These are phyloP conservation scores for Kernera saxatilis DNA, from an alignment of 345 rosid species.

Conservation along the genomic window DNA sequence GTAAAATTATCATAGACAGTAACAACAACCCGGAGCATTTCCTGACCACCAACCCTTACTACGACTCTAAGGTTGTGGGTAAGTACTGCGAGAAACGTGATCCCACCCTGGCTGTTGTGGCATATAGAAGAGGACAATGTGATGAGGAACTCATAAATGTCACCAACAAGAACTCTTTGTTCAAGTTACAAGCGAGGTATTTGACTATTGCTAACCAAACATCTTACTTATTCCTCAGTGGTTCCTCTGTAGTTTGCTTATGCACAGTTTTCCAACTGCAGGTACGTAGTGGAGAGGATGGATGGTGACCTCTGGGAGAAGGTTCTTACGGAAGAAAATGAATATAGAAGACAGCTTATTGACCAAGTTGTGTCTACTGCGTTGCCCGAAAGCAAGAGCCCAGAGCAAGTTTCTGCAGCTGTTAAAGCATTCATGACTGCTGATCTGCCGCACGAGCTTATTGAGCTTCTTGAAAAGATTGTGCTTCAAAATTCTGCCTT, in stretches of 20 bases:
- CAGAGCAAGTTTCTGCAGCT: slow-evolving; percentile 88
- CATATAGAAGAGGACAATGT: slow-evolving; percentile 96
- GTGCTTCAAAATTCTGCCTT: slow-evolving; percentile 98
- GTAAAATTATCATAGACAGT: slow-evolving; percentile 98
- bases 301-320: slow-evolving; percentile 98
- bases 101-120: slow-evolving; percentile 99
- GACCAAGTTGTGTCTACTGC: slow-evolving; percentile 99
- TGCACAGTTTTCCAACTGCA: slow-evolving; percentile 32
- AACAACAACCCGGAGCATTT: slow-evolving; percentile 99
- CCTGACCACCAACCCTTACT: slow-evolving; percentile 96
- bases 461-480: slow-evolving; percentile 92
- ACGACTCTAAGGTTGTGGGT: slow-evolving; percentile 97
- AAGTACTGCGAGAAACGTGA: slow-evolving; percentile 99
- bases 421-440: slow-evolving; percentile 90
- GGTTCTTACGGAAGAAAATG: slow-evolving; percentile 92
- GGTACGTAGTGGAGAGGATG: slow-evolving; percentile 99
- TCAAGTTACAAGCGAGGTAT: slow-evolving; percentile 98
- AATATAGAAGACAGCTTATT: slow-evolving; percentile 82
- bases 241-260: slow-evolving; percentile 26
- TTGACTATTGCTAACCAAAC: slow-evolving; percentile 18
- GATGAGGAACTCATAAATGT: slow-evolving; percentile 96
- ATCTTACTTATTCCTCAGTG: slow-evolving; percentile 6
- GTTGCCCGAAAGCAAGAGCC: slow-evolving; percentile 87
- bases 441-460: slow-evolving; percentile 76
- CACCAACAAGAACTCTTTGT: slow-evolving; percentile 95